A percentile compares a stretch with the other conserved stretches of the same genome.
phyloP scores from a whole-genome alignment of 169 alveolate species.

The Plasmodium falciparum region DNA sequence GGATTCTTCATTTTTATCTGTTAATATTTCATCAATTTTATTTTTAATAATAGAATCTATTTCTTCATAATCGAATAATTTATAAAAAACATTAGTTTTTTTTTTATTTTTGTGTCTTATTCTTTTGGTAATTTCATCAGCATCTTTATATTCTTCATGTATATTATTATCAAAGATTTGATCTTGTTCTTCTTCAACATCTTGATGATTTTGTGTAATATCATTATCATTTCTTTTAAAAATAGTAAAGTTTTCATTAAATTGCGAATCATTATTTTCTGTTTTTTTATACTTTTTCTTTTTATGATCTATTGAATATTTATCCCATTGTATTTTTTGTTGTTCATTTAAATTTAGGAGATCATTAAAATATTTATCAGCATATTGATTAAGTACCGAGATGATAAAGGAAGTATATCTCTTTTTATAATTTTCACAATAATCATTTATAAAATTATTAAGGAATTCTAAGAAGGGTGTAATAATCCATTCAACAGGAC shows the following conservation, averaged over 20 bases:
- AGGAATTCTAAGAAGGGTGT: constrained; percentile 61
- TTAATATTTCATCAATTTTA: constrained; percentile 50
- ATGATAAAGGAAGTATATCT: constrained; percentile 57
- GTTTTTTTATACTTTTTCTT: constrained; percentile 19
- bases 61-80: constrained; percentile 67
- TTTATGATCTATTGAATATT: constrained; percentile 26
- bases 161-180: constrained; percentile 22
- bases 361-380: constrained; percentile 59
- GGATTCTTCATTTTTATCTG: constrained; percentile 52
- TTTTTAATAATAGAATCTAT: constrained; percentile 23
- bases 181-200: neutral
- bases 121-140: constrained; percentile 50
- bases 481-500: constrained; percentile 75
- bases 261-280: neutral
- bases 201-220: constrained; percentile 5
- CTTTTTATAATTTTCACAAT: constrained; percentile 72
- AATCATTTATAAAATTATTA: constrained; percentile 45
- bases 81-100: constrained; percentile 59
- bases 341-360: constrained; percentile 53
- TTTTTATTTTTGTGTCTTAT: constrained; percentile 65
- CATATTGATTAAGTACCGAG: constrained; percentile 53
- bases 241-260: constrained; percentile 1
- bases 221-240: constrained; percentile 34
- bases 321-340: constrained; percentile 73
- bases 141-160: constrained; percentile 44